phyloP scores from a whole-genome alignment of 305 asterid genomes.

The Fraxinus platypoda region DNA sequence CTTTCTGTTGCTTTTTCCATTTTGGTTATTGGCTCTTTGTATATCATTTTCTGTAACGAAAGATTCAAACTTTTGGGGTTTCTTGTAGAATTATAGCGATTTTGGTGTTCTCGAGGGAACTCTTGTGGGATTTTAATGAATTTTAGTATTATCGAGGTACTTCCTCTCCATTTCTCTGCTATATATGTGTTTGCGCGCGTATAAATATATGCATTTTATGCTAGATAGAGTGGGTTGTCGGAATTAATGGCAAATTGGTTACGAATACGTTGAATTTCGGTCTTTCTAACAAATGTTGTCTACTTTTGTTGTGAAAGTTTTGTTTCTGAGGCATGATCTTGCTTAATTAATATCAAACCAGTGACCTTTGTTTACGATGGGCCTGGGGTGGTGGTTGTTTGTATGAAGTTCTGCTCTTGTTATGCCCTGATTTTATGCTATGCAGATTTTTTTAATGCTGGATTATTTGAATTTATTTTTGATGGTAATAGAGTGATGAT shows the following conservation, averaged over 20 bases:
- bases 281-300: background rate
- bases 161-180: background rate
- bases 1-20: constrained; percentile 21
- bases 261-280: background rate
- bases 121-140: background rate
- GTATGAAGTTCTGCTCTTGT: background rate
- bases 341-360: background rate
- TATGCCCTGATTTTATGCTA: background rate
- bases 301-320: background rate
- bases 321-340: background rate
- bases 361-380: background rate
- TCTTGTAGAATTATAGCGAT: background rate
- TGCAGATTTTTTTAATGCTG: background rate
- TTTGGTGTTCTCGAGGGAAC: constrained; percentile 3
- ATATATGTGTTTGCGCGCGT: background rate
- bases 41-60: background rate
- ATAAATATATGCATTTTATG: background rate
- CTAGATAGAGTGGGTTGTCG: background rate
- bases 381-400: background rate
- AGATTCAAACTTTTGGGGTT: constrained; percentile 16
- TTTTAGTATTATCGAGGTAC: constrained; percentile 7
- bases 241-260: background rate
- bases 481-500: background rate
- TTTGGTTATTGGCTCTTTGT: background rate
- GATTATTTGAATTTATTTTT: background rate